Base-by-base conservation (phyloP, 495 filamentous ascomycete genomes). In the Hypoxylon lenormandii region DNA sequence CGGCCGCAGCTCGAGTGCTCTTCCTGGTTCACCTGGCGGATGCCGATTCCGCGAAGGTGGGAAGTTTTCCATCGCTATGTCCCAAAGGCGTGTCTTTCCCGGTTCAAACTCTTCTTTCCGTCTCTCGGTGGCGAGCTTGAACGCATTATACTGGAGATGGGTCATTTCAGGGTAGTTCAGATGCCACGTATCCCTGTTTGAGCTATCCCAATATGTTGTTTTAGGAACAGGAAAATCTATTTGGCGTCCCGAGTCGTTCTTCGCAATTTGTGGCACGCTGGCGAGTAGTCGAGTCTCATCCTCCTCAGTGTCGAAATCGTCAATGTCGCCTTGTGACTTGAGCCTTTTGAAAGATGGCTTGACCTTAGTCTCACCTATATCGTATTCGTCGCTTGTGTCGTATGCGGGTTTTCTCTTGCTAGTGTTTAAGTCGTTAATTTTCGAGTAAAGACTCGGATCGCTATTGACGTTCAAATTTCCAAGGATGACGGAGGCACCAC, bases 81-180 rank as follows among this genome's bases (percentile, higher is more conserved):
- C 71, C 81, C 81, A 84, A 13, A 84, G 69, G 0, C 75, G 76
- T 0, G 78, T 75, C 56, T 81, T 80, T 0, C 73, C 76, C 4
- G 79, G 80, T 1, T 69, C 66, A 50, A 86, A 86, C 43, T 79
- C 70, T 63, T 87, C 84, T 0, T 75, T 76, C 53, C 82, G 76
- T 6, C 69, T 70, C 26, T 73, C 45, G 0, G 83, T 82, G 15
- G 78, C 80, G 4, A 60, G 30, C 52, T 79, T 71, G 65, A 83
- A 85, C 0, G 78, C 80, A 21, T 79, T 75, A 16, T 78, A 79
- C 36, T 87, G 82, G 10, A 82, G 77, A 60, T 79, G 76, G 2
- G 79, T 83, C 84, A 87, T 87, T 59, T 82, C 80, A 2, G 85
- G 85, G 60, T 87, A 87, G 30, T 78, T 60, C 13, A 84, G 70